A percentile compares a stretch with the other conserved stretches of the same genome.
Evolutionary conservation across 108 stramenopile species (phyloP).

Genomic region (Cyclotella kingstonii): DNA sequence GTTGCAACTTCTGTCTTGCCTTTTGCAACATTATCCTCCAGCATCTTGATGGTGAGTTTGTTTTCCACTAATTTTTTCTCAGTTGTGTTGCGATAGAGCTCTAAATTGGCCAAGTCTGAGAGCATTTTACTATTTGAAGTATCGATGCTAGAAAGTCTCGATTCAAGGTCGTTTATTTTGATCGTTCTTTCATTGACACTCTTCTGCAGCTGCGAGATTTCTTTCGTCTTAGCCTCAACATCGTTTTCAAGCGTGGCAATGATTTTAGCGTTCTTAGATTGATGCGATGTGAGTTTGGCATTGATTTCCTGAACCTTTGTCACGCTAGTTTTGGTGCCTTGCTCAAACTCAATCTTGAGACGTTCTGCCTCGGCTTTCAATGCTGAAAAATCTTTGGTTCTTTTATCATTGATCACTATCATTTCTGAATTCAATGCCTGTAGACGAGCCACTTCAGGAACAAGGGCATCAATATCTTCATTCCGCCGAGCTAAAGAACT

Average conservation of each 20-base stretch:
- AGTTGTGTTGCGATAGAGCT: conserved; percentile 5
- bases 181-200: conserved; percentile 19
- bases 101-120: conserved; percentile 5
- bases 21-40: conserved; percentile 10
- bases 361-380: conserved; percentile 26
- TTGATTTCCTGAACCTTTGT: conserved; percentile 17
- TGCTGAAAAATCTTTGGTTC: conserved; percentile 15
- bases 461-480: conserved; percentile 33
- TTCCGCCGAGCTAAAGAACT: conserved; percentile 18
- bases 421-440: conserved; percentile 28
- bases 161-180: conserved; percentile 26
- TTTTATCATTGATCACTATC: conserved; percentile 24
- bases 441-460: conserved; percentile 40
- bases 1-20: conserved; percentile 3
- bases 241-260: conserved; percentile 28
- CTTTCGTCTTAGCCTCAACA: conserved; percentile 19
- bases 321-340: conserved; percentile 17
- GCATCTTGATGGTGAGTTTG: conserved; percentile 14
- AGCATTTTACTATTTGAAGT: conserved; percentile 4
- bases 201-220: conserved; percentile 19
- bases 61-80: conserved; percentile 32
- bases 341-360: conserved; percentile 28
- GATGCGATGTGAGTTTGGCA: conserved; percentile 14
- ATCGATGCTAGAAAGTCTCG: conserved; percentile 6
- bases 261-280: conserved; percentile 28